Conservation (phyloP, 2,329 filamentous ascomycete species). For the Fusarium protoensiforme region DNA sequence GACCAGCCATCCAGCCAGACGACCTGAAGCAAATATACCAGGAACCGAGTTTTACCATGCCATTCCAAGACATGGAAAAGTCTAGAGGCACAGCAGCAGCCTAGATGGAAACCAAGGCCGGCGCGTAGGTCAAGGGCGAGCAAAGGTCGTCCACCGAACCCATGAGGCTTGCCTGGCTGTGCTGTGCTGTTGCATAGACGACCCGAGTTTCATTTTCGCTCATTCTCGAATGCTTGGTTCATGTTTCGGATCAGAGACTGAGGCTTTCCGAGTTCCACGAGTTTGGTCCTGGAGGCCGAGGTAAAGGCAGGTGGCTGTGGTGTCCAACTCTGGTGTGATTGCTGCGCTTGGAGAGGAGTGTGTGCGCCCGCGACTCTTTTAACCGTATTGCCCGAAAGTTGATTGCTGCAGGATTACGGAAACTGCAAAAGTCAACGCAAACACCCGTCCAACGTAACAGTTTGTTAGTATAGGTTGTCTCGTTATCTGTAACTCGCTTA, state of each 20-base stretch:
- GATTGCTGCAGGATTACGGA: background rate
- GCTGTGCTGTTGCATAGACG: background rate
- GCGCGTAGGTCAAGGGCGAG: background rate
- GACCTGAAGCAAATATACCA: background rate
- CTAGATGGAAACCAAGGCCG: background rate
- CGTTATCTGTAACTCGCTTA: background rate
- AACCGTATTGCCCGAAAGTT: background rate
- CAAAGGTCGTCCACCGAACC: background rate
- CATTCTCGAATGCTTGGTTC: background rate
- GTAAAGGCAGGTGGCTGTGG: background rate
- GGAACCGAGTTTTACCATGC: background rate
- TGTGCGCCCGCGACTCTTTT: conserved; percentile 6
- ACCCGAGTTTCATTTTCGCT: background rate
- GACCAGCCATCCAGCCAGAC: conserved; percentile 16
- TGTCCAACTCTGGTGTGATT: background rate
- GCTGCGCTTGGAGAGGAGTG: background rate
- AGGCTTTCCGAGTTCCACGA: background rate
- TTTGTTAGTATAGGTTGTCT: background rate
- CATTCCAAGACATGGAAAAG: background rate
- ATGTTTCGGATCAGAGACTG: background rate
- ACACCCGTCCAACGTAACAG: background rate
- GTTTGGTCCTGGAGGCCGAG: background rate
- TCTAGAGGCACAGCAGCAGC: background rate
- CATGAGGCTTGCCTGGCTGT: background rate
- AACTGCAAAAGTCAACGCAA: background rate